Conservation (phyloP, 176 grass and related monocot species). For the Rhynchospora tenuis region DNA sequence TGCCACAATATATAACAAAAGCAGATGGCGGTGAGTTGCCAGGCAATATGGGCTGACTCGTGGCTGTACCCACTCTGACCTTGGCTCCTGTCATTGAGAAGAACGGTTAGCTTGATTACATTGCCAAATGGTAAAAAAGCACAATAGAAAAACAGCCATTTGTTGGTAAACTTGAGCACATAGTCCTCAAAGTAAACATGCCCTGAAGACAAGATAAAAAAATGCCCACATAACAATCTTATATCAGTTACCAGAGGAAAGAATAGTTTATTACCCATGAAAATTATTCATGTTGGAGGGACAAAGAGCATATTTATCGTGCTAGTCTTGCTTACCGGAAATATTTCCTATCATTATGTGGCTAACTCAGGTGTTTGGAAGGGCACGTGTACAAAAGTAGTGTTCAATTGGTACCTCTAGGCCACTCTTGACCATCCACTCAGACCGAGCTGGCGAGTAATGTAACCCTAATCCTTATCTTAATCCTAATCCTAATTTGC, state of each 20-base stretch:
- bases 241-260: neutral
- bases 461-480: constrained; percentile 64
- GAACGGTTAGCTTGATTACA: neutral
- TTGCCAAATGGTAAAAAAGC: neutral
- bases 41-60: constrained; percentile 90
- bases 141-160: constrained; percentile 21
- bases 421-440: constrained; percentile 99
- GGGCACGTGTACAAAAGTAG: neutral
- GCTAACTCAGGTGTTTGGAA: neutral
- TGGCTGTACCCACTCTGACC: constrained; percentile 86
- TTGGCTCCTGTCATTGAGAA: constrained; percentile 50
- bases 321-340: neutral
- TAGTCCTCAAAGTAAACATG: neutral
- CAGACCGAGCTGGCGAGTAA: constrained; percentile 80
- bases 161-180: neutral
- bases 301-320: neutral
- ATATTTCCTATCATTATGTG: neutral
- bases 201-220: neutral
- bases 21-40: constrained; percentile 90
- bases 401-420: constrained; percentile 58
- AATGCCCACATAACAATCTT: neutral
- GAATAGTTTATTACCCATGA: neutral
- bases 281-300: neutral
- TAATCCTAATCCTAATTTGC: neutral
- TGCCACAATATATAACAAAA: constrained; percentile 88